A percentile compares a stretch with the other conserved stretches of the same genome.
These are phyloP conservation scores for Penicillium crystallinum DNA, from an alignment of 495 filamentous ascomycete species.

Conservation along the genomic window DNA sequence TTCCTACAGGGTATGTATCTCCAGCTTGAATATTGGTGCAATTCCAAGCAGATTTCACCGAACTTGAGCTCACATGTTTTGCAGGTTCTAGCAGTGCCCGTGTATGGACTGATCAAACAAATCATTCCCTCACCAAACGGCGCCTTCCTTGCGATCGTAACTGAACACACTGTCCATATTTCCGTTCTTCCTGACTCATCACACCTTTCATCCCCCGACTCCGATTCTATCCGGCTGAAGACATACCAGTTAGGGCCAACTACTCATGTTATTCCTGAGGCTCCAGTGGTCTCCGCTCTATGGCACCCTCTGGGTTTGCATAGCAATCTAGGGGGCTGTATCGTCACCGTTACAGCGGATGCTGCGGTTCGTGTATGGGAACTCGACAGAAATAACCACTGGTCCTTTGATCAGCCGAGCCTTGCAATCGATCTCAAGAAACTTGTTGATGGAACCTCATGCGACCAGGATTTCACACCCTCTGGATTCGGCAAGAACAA, in stretches of 20 bases:
- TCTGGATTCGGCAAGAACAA: constrained; percentile 65
- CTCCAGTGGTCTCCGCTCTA: constrained; percentile 67
- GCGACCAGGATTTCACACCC: constrained; percentile 70
- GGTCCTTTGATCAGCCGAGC: constrained; percentile 77
- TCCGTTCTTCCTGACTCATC: constrained; percentile 70
- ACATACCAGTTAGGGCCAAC: constrained; percentile 82
- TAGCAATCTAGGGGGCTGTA: constrained; percentile 49
- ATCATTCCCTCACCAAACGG: constrained; percentile 75
- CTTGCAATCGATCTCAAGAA: constrained; percentile 78
- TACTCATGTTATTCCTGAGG: constrained; percentile 77
- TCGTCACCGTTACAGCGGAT: constrained; percentile 82
- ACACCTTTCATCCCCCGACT: constrained; percentile 61
- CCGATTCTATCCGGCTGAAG: constrained; percentile 64
- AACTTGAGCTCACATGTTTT: constrained; percentile 10
- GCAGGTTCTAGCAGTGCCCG: constrained; percentile 64
- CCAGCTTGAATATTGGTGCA: neutral
- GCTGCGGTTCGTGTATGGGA: constrained; percentile 87
- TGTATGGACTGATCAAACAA: constrained; percentile 72
- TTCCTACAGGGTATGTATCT: constrained; percentile 31
- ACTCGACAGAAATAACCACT: constrained; percentile 67
- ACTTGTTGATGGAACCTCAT: constrained; percentile 68
- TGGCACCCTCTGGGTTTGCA: constrained; percentile 85
- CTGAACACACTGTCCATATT: constrained; percentile 78
- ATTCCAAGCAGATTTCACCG: neutral
- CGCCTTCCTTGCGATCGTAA: constrained; percentile 74